Evolutionary conservation across 352 stramenopile species (phyloP), one percentile per base, ranked within the genome.

Genomic region (Phytophthora cactorum): DNA sequence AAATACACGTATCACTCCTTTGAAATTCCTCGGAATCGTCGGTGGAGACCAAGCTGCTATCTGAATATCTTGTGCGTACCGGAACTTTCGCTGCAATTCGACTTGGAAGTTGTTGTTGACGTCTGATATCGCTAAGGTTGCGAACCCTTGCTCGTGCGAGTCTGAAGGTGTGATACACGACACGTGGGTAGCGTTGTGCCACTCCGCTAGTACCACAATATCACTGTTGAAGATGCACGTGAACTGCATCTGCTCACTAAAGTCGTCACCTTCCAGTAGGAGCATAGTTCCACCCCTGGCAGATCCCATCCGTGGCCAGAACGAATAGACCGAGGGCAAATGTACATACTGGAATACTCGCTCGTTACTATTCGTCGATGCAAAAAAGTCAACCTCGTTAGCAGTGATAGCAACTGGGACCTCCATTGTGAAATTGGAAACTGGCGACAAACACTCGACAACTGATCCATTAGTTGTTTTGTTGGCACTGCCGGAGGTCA

Each of bases 371-470:
- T 31, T 49, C 5, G 12, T 8, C 1, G 72, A 29, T 9, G 53
- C 31, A 41, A 86, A 80, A 45, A 73, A 86, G 28, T 83, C 77
- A 27, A 80, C n/a, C n/a, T 62, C 67, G 38, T 88, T 88, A 9
- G 53, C 71, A 31, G 72, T 83, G 15, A 86, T 67, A 22, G 52
- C 39, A 32, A 88, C 4, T 15, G 55, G 36, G 9, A 72, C 11
- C 3, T 67, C 31, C 27, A 43, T 63, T 1, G 43, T 44, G 9
- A 22, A 43, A 38, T 46, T 45, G 8, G 29, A 52, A 11, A 55
- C 12, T 36, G 79, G 77, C 2, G 70, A 65, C 4, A 67, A 38
- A 41, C 77, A 88, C 50, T 69, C 53, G 6, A 84, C 15, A 34
- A 59, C 39, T 12, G 59, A 72, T 22, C 11, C 66, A 44, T 66